Evolutionary conservation across 2,329 filamentous ascomycete species (phyloP), one percentile per base, ranked within the genome.

Genomic region (Juglanconis sp.): DNA sequence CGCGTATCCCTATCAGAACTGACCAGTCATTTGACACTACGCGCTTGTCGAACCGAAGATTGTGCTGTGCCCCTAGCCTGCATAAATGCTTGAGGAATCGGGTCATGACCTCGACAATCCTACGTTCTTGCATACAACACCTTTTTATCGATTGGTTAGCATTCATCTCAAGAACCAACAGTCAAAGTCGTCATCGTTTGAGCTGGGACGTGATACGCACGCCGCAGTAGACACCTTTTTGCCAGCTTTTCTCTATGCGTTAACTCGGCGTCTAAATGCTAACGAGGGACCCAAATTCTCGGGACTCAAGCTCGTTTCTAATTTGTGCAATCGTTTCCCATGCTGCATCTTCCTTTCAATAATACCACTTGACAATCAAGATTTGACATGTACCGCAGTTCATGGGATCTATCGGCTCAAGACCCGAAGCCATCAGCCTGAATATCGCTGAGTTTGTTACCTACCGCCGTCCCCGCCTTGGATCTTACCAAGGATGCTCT

Each of bases 161-260:
- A 40, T 47, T 38, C 9, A n/a, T 50, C 52, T 8, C 9, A 10
- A 53, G 24, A 47, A 62, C 60, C 56, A 59, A 59, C 60, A 31
- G 56, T 8, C 40, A 8, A 36, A 56, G n/a, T 48, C 31, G n/a
- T 52, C 56, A 56, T 44, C 34, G 4, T 6, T 32, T 32, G 32
- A 48, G 24, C 24, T 38, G 34, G 38, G 48, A 36, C 52, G 15
- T 46, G n/a, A 24, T 56, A 55, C 51, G 47, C 47, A 31, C 24
- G 51, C 51, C 46, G 38, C 17, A 50, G 6, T 46, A 31, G 34
- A 8, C 24, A 24, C 24, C 24, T 24, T 24, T 24, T 24, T 24
- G 24, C 24, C 24, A 24, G 24, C 24, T 24, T 24, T 24, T 24
- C 24, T 24, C 24, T 24, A 13, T 5, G 34, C 17, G 11, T 47